Percentiles rank a stretch among this genome's conserved stretches.
These are phyloP conservation scores for Acorus calamus DNA, from an alignment of 106 monocot genomes.

Conservation along the genomic window DNA sequence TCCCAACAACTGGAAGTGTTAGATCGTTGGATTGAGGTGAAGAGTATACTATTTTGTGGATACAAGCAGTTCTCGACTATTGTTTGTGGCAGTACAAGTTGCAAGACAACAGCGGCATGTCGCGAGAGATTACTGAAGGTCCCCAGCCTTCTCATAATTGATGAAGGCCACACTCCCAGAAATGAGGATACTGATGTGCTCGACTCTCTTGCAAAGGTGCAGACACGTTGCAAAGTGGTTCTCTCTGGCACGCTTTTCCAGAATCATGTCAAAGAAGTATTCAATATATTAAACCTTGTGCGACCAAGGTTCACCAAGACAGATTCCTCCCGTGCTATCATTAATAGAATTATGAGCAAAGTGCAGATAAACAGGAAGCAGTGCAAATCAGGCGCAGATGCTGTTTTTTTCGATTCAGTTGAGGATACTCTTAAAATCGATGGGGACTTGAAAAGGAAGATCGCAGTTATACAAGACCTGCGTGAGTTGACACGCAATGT, in stretches of 20 bases:
- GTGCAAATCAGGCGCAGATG: constrained; percentile 11
- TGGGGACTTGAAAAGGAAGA: constrained; percentile 37
- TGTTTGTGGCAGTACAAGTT: constrained; percentile 21
- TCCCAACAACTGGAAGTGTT: constrained; percentile 66
- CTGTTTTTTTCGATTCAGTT: constrained; percentile 56
- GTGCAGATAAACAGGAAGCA: constrained; percentile 35
- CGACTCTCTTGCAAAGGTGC: constrained; percentile 55
- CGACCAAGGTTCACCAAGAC: constrained; percentile 60
- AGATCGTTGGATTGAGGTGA: constrained; percentile 54
- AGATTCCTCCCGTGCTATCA: constrained; percentile 33
- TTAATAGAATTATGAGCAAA: constrained; percentile 42
- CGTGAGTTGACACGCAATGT: constrained; percentile 63
- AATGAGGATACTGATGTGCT: constrained; percentile 64
- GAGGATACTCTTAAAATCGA: constrained; percentile 61
- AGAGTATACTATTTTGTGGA: constrained; percentile 61
- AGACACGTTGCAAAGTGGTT: constrained; percentile 71
- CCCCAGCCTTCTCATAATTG: constrained; percentile 71
- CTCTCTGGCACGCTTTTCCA: constrained; percentile 95
- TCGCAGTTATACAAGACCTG: constrained; percentile 55
- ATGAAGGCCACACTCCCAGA: constrained; percentile 89
- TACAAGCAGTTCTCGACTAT: constrained; percentile 68
- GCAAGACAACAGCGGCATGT: constrained; percentile 41
- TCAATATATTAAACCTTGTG: constrained; percentile 84
- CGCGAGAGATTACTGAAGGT: constrained; percentile 60
- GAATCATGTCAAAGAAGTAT: constrained; percentile 84